These are phyloP conservation scores for Trichoderma hamatum DNA, from an alignment of 2,329 filamentous ascomycete species.

Conservation along the genomic window DNA sequence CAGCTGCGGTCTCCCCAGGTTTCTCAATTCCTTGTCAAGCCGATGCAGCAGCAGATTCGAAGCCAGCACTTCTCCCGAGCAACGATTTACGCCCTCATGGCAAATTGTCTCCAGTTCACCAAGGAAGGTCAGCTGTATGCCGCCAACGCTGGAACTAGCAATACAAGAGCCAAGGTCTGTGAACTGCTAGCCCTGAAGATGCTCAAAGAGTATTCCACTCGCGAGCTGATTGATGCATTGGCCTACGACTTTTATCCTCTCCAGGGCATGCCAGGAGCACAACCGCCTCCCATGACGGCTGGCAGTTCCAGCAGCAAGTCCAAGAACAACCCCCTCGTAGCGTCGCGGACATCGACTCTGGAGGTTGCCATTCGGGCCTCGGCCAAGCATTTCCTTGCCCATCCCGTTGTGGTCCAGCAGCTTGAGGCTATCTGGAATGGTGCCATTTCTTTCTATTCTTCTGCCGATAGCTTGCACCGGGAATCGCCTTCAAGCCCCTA, in stretches of 20 bases:
- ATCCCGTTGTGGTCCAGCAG: conserved; percentile 89
- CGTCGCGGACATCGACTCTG: conserved; percentile 82
- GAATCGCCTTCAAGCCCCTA: conserved; percentile 38
- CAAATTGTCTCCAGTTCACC: conserved; percentile 89
- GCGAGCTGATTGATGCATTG: conserved; percentile 89
- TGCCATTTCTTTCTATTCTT: conserved; percentile 90
- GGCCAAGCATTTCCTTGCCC: conserved; percentile 88
- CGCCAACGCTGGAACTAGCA: conserved; percentile 80
- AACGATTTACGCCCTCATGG: conserved; percentile 86
- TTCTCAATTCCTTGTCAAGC: conserved; percentile 93
- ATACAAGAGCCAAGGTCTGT: conserved; percentile 83
- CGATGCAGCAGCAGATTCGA: conserved; percentile 88
- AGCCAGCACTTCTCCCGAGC: conserved; percentile 81
- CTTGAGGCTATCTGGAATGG: conserved; percentile 98
- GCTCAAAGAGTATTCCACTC: conserved; percentile 83
- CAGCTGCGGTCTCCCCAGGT: conserved; percentile 94
- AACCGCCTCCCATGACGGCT: conserved; percentile 42
- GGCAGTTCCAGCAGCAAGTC: conserved; percentile 43
- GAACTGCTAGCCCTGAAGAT: conserved; percentile 89
- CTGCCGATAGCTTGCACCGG: conserved; percentile 82
- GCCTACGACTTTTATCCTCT: conserved; percentile 95
- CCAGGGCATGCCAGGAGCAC: conserved; percentile 68
- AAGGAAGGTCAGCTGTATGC: conserved; percentile 84
- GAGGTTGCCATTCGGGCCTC: conserved; percentile 92
- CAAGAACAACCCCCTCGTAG: conserved; percentile 56